phyloP scores from a whole-genome alignment of 257 asterid species.

The Forsythia suspensa region DNA sequence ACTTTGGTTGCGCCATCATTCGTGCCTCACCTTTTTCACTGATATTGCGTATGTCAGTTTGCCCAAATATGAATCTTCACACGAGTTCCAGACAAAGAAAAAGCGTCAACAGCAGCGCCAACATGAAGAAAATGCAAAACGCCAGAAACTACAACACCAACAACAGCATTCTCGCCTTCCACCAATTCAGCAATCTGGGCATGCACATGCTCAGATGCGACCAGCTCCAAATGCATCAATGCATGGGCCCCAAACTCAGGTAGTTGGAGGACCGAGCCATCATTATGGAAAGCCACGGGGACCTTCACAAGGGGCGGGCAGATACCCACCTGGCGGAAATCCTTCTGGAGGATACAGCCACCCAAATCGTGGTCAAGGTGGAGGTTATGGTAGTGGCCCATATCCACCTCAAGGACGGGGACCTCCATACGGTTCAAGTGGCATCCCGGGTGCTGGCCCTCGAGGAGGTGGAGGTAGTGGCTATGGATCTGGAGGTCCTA shows the following conservation, averaged over 20 bases:
- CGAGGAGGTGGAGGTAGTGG: slow-evolving; percentile 63
- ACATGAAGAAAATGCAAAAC: slow-evolving; percentile 70
- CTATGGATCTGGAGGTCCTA: slow-evolving; percentile 64
- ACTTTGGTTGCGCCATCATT: background rate
- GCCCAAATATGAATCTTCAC: slow-evolving; percentile 83
- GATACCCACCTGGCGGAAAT: slow-evolving; percentile 70
- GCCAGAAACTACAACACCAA: slow-evolving; percentile 72
- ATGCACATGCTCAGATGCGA: slow-evolving; percentile 64
- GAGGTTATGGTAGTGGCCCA: slow-evolving; percentile 67
- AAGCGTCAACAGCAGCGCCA: slow-evolving; percentile 85
- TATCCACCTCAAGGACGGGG: slow-evolving; percentile 87
- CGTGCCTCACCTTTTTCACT: slow-evolving; percentile 9
- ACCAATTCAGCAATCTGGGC: slow-evolving; percentile 69
- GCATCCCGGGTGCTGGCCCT: slow-evolving; percentile 61
- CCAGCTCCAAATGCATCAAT: slow-evolving; percentile 56
- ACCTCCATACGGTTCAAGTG: slow-evolving; percentile 60
- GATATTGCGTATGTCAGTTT: slow-evolving; percentile 38
- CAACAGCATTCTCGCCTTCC: slow-evolving; percentile 71
- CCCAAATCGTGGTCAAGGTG: slow-evolving; percentile 77
- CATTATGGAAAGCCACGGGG: slow-evolving; percentile 75
- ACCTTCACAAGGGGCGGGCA: slow-evolving; percentile 77
- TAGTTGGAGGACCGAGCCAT: slow-evolving; percentile 61
- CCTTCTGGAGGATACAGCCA: slow-evolving; percentile 76
- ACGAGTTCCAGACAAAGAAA: slow-evolving; percentile 93
- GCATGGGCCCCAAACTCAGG: slow-evolving; percentile 61